Evolutionary conservation across 1,284 basidiomycete genomes (phyloP).

Genomic region (Ceratobasidium sp.): DNA sequence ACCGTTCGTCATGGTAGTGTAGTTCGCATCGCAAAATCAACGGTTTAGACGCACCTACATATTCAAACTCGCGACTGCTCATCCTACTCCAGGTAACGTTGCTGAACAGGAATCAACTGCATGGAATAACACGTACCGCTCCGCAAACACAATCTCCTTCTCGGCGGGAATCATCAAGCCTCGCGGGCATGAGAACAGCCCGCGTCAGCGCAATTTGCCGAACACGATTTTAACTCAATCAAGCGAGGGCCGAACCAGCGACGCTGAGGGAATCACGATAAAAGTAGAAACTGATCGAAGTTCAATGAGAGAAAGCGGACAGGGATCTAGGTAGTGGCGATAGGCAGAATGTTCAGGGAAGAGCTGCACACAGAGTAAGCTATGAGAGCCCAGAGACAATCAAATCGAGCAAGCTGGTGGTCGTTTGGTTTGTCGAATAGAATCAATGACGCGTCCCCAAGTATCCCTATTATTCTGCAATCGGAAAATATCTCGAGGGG

Average conservation of each 20-base stretch:
- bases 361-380: too few relatives aligned
- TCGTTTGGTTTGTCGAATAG: neutral
- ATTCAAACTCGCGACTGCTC: neutral
- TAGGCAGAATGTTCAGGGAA: too few relatives aligned
- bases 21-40: constrained; percentile 8
- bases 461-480: too few relatives aligned
- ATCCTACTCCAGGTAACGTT: constrained; percentile 45
- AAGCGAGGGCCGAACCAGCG: constrained; percentile 34
- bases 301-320: neutral
- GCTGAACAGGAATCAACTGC: constrained; percentile 21
- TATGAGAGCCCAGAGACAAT: too few relatives aligned
- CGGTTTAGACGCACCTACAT: neutral
- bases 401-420: too few relatives aligned
- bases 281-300: neutral
- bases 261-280: constrained; percentile 13
- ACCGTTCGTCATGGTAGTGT: constrained; percentile 42
- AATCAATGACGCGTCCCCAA: too few relatives aligned
- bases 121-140: constrained; percentile 44
- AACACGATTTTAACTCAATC: neutral
- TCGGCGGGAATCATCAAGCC: neutral
- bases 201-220: too few relatives aligned
- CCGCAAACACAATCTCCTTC: constrained; percentile 24
- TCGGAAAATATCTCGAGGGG: too few relatives aligned
- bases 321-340: too few relatives aligned
- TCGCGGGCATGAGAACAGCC: too few relatives aligned